These are phyloP conservation scores for Ceratocystis cacaofunesta DNA, from an alignment of 2,329 filamentous ascomycete genomes.

Conservation along the genomic window DNA sequence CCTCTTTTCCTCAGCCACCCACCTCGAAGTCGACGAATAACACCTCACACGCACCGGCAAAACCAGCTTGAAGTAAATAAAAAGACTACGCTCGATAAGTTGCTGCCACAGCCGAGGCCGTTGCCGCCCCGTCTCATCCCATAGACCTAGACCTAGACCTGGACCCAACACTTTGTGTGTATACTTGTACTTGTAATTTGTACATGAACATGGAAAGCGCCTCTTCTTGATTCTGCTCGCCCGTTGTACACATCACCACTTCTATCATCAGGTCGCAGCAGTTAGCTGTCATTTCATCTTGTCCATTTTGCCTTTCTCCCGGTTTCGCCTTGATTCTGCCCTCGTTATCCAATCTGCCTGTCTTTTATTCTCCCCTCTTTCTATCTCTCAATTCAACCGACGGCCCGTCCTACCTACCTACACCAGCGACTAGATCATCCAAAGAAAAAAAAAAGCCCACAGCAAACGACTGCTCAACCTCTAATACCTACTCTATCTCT, in stretches of 20 bases:
- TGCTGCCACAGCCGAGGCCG: neutral
- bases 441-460: neutral
- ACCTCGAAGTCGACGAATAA: neutral
- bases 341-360: neutral
- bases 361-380: neutral
- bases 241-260: constrained; percentile 1
- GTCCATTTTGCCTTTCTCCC: neutral
- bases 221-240: constrained; percentile 9
- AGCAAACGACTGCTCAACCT: neutral
- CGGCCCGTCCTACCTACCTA: neutral
- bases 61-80: neutral
- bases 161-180: neutral
- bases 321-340: neutral
- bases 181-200: neutral
- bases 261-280: neutral
- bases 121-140: neutral
- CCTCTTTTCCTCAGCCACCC: neutral
- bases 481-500: too few species aligned
- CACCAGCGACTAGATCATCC: neutral
- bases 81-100: neutral
- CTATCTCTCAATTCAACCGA: neutral
- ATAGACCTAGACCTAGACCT: neutral
- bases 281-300: neutral
- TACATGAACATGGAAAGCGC: constrained; percentile 5
- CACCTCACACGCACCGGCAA: neutral